These are phyloP conservation scores for Lophiotrema nucula DNA, from an alignment of 495 filamentous ascomycete species.

Conservation along the genomic window DNA sequence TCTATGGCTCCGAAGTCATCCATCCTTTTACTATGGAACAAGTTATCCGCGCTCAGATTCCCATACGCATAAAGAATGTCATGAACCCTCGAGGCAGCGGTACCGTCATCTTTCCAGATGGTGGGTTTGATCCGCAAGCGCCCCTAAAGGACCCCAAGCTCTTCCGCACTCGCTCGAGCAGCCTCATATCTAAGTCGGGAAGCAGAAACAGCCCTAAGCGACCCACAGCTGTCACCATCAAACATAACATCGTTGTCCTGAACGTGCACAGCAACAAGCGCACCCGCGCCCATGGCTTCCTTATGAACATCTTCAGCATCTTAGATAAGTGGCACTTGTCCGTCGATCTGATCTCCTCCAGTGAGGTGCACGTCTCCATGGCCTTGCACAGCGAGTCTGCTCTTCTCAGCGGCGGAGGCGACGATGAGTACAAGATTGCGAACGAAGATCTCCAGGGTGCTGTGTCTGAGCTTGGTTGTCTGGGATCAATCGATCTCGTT, in stretches of 20 bases:
- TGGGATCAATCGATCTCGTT: conserved; percentile 81
- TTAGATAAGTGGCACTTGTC: conserved; percentile 75
- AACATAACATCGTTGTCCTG: conserved; percentile 86
- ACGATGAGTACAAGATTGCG: conserved; percentile 57
- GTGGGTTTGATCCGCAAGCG: conserved; percentile 49
- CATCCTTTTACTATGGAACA: conserved; percentile 99
- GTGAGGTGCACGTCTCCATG: conserved; percentile 93
- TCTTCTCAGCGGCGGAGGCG: conserved; percentile 52
- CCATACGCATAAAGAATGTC: conserved; percentile 97
- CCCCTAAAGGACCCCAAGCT: conserved; percentile 45
- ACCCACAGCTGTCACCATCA: conserved; percentile 94
- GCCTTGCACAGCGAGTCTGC: conserved; percentile 69
- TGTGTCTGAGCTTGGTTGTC: conserved; percentile 64
- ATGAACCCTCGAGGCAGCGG: conserved; percentile 86
- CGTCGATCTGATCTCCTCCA: conserved; percentile 90
- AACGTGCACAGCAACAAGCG: conserved; percentile 94
- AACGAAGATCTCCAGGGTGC: conserved; percentile 40
- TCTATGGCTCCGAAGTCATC: conserved; percentile 70
- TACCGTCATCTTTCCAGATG: conserved; percentile 71
- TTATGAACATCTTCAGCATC: conserved; percentile 84
- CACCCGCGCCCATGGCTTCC: conserved; percentile 83
- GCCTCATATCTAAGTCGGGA: conserved; percentile 18
- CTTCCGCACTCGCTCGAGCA: conserved; percentile 40
- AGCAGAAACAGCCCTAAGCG: conserved; percentile 33
- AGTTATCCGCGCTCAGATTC: conserved; percentile 87